Conservation (phyloP, 2,329 filamentous ascomycete species). For the Alternaria infectoria region DNA sequence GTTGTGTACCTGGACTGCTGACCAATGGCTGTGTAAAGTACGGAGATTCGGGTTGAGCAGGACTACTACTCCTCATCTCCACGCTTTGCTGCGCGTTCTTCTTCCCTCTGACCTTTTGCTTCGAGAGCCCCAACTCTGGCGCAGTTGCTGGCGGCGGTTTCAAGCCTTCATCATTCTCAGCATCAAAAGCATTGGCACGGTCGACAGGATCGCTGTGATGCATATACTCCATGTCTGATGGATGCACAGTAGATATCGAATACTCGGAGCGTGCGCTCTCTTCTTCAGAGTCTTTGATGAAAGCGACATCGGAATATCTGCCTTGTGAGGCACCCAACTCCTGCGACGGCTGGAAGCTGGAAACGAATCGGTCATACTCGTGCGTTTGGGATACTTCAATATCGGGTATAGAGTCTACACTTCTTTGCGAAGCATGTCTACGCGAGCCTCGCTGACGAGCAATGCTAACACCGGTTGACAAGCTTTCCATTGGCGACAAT, state of each 20-base stretch:
- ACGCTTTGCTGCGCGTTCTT: not conserved
- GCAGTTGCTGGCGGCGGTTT: conserved; percentile 12
- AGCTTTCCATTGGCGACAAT: conserved; percentile 24
- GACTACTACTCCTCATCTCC: conserved; percentile 5
- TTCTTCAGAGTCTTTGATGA: conserved; percentile 43
- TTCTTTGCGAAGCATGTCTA: conserved; percentile 17
- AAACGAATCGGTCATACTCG: conserved; percentile 18
- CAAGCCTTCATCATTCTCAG: not conserved
- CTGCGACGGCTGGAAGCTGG: conserved; percentile 31
- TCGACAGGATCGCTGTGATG: conserved; percentile 19
- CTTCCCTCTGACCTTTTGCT: conserved; percentile 2
- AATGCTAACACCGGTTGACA: not conserved
- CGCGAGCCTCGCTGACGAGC: conserved; percentile 15
- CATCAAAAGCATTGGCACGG: not conserved
- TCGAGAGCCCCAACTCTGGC: conserved; percentile 3
- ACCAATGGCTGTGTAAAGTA: not conserved
- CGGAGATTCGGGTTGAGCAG: conserved; percentile 3
- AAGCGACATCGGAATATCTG: conserved; percentile 30
- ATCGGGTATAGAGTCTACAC: conserved; percentile 13
- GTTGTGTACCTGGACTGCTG: conserved; percentile 10
- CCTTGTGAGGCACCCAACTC: conserved; percentile 29
- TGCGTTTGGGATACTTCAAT: conserved; percentile 11
- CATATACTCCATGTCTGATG: conserved; percentile 22
- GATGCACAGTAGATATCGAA: conserved; percentile 32
- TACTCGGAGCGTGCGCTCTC: conserved; percentile 36